Evolutionary conservation across 129 eudicot species (phyloP).

Genomic region (Lonicera japonica): DNA sequence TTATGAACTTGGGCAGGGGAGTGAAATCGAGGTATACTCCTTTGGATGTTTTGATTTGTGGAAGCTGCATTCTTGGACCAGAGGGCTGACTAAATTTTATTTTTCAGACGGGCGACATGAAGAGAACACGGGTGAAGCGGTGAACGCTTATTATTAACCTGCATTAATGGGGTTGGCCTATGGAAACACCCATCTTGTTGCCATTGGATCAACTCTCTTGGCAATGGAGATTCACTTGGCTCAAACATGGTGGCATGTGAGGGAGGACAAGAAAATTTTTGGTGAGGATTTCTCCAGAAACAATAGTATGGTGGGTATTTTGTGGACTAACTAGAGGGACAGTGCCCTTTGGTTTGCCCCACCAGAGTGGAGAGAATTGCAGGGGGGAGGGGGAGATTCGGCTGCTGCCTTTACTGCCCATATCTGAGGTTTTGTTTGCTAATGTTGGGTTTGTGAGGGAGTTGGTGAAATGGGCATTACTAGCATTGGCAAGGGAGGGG

Average conservation of each 20-base stretch:
- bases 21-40: conserved; percentile 44
- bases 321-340: too few relatives aligned
- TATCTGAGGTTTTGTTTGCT: conserved; percentile 65
- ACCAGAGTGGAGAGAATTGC: conserved; percentile 63
- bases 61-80: conserved; percentile 95
- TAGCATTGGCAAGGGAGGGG: conserved; percentile 71
- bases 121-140: conserved; percentile 91
- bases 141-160: conserved; percentile 78
- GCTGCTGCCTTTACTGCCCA: conserved; percentile 64
- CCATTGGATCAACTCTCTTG: conserved; percentile 55
- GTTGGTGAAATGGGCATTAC: conserved; percentile 69
- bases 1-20: conserved; percentile 57
- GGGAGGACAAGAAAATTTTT: conserved; percentile 49
- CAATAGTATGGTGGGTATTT: conserved; percentile 69
- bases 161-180: too few relatives aligned
- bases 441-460: conserved; percentile 47
- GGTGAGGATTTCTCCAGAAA: conserved; percentile 49
- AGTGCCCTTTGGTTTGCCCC: too few relatives aligned
- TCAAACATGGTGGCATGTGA: conserved; percentile 80
- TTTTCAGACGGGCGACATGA: conserved; percentile 69
- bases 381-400: conserved; percentile 84
- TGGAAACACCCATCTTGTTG: conserved; percentile 72
- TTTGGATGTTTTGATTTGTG: conserved; percentile 65
- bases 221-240: conserved; percentile 77
- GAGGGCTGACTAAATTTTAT: conserved; percentile 73